Percentiles rank a stretch among this genome's conserved stretches.
Conservation (phyloP, 2,329 filamentous ascomycete genomes). For the Neurospora sp. region DNA sequence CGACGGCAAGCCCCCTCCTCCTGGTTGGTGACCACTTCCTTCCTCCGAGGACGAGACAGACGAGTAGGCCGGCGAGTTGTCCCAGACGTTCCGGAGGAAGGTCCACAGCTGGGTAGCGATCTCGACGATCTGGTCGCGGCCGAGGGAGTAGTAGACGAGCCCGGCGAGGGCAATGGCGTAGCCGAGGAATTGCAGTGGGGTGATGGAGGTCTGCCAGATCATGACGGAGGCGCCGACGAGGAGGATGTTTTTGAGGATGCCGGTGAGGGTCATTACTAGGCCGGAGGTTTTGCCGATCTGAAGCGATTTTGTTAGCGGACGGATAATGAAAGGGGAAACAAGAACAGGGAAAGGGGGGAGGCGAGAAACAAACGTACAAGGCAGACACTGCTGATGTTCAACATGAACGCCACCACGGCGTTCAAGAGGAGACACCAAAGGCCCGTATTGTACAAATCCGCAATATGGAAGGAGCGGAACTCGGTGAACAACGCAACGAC, state of each 20-base stretch:
- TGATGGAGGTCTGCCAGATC: slow-evolving; percentile 67
- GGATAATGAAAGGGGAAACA: neutral
- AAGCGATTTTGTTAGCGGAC: neutral
- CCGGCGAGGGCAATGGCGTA: slow-evolving; percentile 59
- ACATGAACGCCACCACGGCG: slow-evolving; percentile 66
- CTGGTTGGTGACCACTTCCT: slow-evolving; percentile 1
- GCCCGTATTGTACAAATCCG: slow-evolving; percentile 57
- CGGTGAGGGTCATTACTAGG: slow-evolving; percentile 74
- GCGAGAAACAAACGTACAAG: slow-evolving; percentile 47
- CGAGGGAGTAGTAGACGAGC: slow-evolving; percentile 40
- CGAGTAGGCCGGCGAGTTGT: slow-evolving; percentile 5
- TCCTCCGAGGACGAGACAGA: neutral
- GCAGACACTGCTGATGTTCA: slow-evolving; percentile 81
- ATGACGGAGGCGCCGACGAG: slow-evolving; percentile 68
- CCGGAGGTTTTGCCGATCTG: slow-evolving; percentile 84
- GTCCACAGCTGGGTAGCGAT: slow-evolving; percentile 7
- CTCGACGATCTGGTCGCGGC: slow-evolving; percentile 23
- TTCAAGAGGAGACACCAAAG: slow-evolving; percentile 54
- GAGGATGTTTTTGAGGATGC: slow-evolving; percentile 82
- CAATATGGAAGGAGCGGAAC: slow-evolving; percentile 53
- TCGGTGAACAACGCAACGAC: slow-evolving; percentile 62
- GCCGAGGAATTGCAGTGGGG: slow-evolving; percentile 62
- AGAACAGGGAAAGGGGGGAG: neutral
- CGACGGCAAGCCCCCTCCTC: slow-evolving; percentile 11
- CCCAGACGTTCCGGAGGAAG: slow-evolving; percentile 14